Evolutionary conservation across 441 rosid species (phyloP).

Genomic region (Gossypium lobatum): DNA sequence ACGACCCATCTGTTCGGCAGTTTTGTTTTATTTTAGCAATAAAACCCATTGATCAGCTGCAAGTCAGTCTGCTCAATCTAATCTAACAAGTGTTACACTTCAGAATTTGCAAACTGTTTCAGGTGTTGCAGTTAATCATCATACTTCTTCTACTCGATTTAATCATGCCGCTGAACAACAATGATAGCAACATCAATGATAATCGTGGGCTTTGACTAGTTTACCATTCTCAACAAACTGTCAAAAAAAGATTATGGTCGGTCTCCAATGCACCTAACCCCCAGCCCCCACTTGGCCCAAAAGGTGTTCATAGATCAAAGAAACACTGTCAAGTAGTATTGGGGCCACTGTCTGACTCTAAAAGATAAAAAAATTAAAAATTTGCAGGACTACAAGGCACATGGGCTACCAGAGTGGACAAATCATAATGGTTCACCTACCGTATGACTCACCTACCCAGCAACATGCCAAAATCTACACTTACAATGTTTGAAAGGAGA

Average conservation of each 20-base stretch:
- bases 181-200: neutral
- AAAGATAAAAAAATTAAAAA: slow-evolving; percentile 15
- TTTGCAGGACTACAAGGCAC: slow-evolving; percentile 22
- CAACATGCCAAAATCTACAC: slow-evolving; percentile 11
- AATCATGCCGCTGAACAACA: neutral
- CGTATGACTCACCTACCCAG: neutral
- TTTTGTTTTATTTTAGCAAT: neutral
- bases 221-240: slow-evolving; percentile 8
- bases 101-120: neutral
- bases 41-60: neutral
- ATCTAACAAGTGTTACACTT: neutral
- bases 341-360: slow-evolving; percentile 28
- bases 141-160: neutral
- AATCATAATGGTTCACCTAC: slow-evolving; percentile 32
- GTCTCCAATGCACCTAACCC: slow-evolving; percentile 24
- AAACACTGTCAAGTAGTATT: slow-evolving; percentile 10
- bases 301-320: neutral
- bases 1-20: neutral
- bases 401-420: slow-evolving; percentile 14
- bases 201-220: neutral
- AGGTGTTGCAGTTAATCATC: neutral
- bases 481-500: slow-evolving; percentile 7
- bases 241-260: slow-evolving; percentile 18
- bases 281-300: slow-evolving; percentile 11
- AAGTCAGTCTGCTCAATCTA: neutral